Conservation (phyloP, 2,329 filamentous ascomycete genomes). For the Fusarium sp. region DNA sequence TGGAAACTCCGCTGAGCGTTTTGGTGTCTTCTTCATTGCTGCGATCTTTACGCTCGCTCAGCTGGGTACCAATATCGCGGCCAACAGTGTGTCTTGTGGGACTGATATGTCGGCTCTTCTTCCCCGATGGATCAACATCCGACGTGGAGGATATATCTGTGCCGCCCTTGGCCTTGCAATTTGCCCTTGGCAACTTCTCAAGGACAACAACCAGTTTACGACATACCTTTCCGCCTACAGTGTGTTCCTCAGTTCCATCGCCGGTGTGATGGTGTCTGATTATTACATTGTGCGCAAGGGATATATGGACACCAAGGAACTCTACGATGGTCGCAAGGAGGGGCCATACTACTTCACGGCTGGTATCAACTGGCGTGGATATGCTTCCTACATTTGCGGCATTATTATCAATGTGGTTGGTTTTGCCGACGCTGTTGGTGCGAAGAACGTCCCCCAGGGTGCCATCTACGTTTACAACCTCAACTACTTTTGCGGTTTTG, state of each 20-base stretch:
- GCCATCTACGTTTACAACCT: constrained; percentile 89
- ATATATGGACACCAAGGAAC: constrained; percentile 79
- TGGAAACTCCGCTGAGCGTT: constrained; percentile 74
- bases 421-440: constrained; percentile 83
- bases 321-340: constrained; percentile 76
- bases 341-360: constrained; percentile 79
- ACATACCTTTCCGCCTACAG: constrained; percentile 93
- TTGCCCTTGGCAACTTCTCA: constrained; percentile 86
- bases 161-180: constrained; percentile 83
- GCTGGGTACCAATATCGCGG: constrained; percentile 87
- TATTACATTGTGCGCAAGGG: constrained; percentile 89
- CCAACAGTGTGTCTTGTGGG: constrained; percentile 85
- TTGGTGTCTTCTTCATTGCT: constrained; percentile 80
- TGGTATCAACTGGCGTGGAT: constrained; percentile 86
- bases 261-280: constrained; percentile 88
- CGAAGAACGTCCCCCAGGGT: constrained; percentile 72
- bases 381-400: constrained; percentile 82
- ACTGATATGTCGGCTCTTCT: constrained; percentile 85
- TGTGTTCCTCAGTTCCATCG: constrained; percentile 93
- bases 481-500: constrained; percentile 89
- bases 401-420: constrained; percentile 93
- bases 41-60: constrained; percentile 80
- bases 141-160: constrained; percentile 87
- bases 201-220: constrained; percentile 82
- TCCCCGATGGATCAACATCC: constrained; percentile 84